Base-by-base conservation (phyloP, 148 eudicot species). In the Silene uniflora region DNA sequence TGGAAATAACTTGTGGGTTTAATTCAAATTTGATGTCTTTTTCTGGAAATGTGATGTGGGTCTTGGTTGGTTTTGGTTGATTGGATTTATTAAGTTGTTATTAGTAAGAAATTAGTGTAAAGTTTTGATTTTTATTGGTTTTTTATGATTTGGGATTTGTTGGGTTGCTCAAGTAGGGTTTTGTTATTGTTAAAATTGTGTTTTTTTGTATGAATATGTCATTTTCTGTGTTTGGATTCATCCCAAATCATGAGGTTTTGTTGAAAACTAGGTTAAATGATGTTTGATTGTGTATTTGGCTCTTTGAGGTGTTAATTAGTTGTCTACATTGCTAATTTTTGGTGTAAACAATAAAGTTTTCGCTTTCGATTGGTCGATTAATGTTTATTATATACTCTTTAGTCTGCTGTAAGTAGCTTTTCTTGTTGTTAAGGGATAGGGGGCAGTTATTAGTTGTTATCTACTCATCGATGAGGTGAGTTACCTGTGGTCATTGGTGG, bases 211-310 rank as follows among this genome's bases (percentile, higher is more conserved):
- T 56, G 67, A 32, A 52, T 8, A 7, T 21, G 67, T 58, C 27
- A 35, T 70, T 75, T 80, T 62, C 59, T 71, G 18, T 78, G 21
- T n/a, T 47, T 35, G 17, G 72, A n/a, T 67, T 80, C 27, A 42
- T 58, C 1, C 27, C 49, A 65, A 44, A 56, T 80, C 42, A 55
- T 47, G 56, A 9, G 19, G 56, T 17, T 23, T 76, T 32, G 0
- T 64, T 21, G 19, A 72, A 22, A 56, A 69, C 35, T 32, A 32
- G 35, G 35, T 68, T 27, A 59, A 39, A 18, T 25, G 22, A 67
- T 52, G 9, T 24, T 22, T 22, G 66, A 46, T 62, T 67, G 62
- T 67, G 62, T 23, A 61, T 68, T 56, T 74, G 54, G 22, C 16
- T 62, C 19, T 25, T 35, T 69, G 59, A 7, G n/a, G 65, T 55